These are phyloP conservation scores for Globisporangium splendens DNA, from an alignment of 352 stramenopile genomes.

Conservation along the genomic window DNA sequence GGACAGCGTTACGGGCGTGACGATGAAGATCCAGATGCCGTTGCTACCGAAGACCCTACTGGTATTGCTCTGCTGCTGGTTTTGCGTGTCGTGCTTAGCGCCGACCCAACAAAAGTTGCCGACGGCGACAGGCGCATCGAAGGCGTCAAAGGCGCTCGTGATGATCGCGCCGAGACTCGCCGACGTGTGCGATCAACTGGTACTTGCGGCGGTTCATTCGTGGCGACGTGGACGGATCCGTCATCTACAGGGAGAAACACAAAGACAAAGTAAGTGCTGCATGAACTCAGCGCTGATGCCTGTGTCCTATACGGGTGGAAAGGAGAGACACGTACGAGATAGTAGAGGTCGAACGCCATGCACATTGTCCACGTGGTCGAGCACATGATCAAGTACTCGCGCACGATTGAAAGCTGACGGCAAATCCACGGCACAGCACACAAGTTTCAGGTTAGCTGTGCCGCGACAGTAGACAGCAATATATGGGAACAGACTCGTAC, in stretches of 20 bases:
- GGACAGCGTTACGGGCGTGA: conserved; percentile 42
- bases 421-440: neutral
- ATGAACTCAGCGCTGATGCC: too few relatives aligned
- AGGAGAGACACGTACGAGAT: conserved; percentile 32
- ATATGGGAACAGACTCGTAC: conserved; percentile 20
- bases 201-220: conserved; percentile 67
- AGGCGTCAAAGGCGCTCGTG: conserved; percentile 51
- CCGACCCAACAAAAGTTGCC: conserved; percentile 77
- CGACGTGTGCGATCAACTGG: conserved; percentile 41
- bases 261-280: too few relatives aligned
- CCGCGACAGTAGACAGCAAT: neutral
- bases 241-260: conserved; percentile 38
- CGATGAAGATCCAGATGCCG: conserved; percentile 71
- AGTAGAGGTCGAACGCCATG: conserved; percentile 70
- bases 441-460: neutral
- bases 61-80: conserved; percentile 24
- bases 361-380: conserved; percentile 67
- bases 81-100: conserved; percentile 22
- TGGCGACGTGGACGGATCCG: conserved; percentile 76
- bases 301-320: too few relatives aligned
- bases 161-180: conserved; percentile 36
- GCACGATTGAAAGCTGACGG: conserved; percentile 45
- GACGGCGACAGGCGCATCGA: conserved; percentile 53
- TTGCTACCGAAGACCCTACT: conserved; percentile 18
- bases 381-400: conserved; percentile 77